Base-by-base conservation (phyloP, 192 early-diverging fungal genomes). In the Dispira parvispora region DNA sequence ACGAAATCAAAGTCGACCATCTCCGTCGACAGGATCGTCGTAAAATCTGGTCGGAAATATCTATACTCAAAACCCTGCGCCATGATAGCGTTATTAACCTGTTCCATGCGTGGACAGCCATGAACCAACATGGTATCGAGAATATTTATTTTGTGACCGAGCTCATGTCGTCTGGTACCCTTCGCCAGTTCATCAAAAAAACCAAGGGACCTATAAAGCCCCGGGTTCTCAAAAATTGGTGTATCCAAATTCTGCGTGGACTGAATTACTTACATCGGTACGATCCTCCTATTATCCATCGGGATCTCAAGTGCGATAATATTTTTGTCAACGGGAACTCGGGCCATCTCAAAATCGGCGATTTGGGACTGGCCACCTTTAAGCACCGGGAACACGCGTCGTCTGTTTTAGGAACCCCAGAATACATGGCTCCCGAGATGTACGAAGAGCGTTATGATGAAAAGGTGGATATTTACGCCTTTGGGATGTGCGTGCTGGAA, bases 391-490 rank as follows among this genome's bases (percentile, higher is more conserved):
- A 85, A 45, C 85, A 87, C 68, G 74, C 80, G 25, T 83, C 82
- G 5, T 83, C 81, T n/a, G 85, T 87, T 45, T 72, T 88, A 23
- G 86, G 84, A 28, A 86, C 84, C 0, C 88, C 87, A 38, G 87
- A 92, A 69, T 92, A 91, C 69, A 92, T 92, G 88, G 90, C 90
- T 0, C 90, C 90, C 3, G 90, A 92, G 61, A 78, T 92, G 68
- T 92, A 92, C 62, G 89, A 92, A 62, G 90, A 92, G 65, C 76
- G 83, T 23, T 92, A 92, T 69, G 82, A 82, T 62, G 90, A 92
- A 73, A 86, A 84, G 64, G 90, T 91, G 38, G 90, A 92, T 53
- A 86, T 91, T 56, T 92, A 91, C 71, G 87, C 90, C 43, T 92
- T 91, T 75, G 90, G 90, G 54, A 85, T 91, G 85, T 85, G 88